These are phyloP conservation scores for Eucalyptus albens DNA, from an alignment of 345 rosid genomes.

Conservation along the genomic window DNA sequence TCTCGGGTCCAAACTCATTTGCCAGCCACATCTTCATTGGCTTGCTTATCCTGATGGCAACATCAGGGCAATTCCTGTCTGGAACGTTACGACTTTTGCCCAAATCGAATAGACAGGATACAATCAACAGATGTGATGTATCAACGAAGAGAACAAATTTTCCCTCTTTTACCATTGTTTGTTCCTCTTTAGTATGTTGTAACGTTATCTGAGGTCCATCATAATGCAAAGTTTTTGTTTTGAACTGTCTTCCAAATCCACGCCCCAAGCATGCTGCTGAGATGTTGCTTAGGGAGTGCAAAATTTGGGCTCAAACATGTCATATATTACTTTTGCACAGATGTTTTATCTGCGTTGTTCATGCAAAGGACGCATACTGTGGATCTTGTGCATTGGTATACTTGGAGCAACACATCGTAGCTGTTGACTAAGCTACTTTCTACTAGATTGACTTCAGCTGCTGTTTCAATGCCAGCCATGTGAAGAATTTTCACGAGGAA, in stretches of 20 bases:
- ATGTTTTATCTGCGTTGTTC: neutral
- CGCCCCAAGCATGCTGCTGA: neutral
- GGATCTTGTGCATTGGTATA: neutral
- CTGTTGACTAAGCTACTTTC: neutral
- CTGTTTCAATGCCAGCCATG: neutral
- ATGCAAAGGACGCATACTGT: neutral
- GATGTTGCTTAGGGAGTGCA: neutral
- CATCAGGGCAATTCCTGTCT: neutral
- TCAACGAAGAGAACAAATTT: neutral
- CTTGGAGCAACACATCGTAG: neutral
- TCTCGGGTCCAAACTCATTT: neutral
- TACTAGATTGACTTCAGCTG: neutral
- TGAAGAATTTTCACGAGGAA: neutral
- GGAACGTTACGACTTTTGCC: neutral
- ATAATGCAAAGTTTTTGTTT: neutral
- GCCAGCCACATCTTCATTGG: neutral
- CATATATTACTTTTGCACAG: neutral
- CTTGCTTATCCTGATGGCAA: neutral
- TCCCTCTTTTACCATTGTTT: neutral
- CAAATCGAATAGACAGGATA: neutral
- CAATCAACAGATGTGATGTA: neutral
- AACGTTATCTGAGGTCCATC: neutral
- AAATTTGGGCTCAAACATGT: neutral
- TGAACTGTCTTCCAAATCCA: neutral
- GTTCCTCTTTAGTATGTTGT: neutral